Evolutionary conservation across 176 grass and related monocot species (phyloP).

Genomic region (Oryza coarctata): DNA sequence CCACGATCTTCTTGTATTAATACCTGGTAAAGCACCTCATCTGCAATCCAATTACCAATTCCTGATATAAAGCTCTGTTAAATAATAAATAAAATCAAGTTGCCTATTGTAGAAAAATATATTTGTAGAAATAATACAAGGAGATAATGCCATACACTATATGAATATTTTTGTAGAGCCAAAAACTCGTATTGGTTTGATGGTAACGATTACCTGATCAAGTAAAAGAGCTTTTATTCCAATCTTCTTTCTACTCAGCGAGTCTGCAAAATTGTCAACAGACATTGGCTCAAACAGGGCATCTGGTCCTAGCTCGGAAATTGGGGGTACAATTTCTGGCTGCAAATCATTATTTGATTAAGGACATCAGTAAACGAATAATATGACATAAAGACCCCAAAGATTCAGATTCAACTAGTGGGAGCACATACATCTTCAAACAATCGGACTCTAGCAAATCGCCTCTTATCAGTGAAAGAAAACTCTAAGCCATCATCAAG

Average conservation of each 20-base stretch:
- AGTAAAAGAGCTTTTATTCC: conserved; percentile 88
- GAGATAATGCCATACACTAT: background rate
- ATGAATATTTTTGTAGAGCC: conserved; percentile 8
- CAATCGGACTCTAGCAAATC: conserved; percentile 84
- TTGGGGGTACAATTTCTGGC: conserved; percentile 81
- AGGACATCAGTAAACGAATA: conserved; percentile 10
- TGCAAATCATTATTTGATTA: conserved; percentile 37
- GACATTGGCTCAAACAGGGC: conserved; percentile 82
- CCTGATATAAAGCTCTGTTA: conserved; percentile 85
- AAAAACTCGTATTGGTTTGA: conserved; percentile 7
- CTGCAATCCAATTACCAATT: conserved; percentile 94
- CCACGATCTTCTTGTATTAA: background rate
- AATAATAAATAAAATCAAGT: background rate
- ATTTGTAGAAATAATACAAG: conserved; percentile 5
- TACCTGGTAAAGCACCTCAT: conserved; percentile 98
- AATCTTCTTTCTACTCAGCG: conserved; percentile 63
- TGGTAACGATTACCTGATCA: conserved; percentile 65
- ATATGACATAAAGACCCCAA: background rate
- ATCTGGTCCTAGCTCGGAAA: conserved; percentile 91
- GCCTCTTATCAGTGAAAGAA: conserved; percentile 96
- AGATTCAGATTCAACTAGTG: conserved; percentile 1
- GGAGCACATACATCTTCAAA: conserved; percentile 65
- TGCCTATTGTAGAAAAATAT: background rate
- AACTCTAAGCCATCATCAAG: conserved; percentile 95
- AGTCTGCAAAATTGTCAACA: conserved; percentile 53